Conservation (phyloP, 345 rosid genomes). For the Sapria himalayana region DNA sequence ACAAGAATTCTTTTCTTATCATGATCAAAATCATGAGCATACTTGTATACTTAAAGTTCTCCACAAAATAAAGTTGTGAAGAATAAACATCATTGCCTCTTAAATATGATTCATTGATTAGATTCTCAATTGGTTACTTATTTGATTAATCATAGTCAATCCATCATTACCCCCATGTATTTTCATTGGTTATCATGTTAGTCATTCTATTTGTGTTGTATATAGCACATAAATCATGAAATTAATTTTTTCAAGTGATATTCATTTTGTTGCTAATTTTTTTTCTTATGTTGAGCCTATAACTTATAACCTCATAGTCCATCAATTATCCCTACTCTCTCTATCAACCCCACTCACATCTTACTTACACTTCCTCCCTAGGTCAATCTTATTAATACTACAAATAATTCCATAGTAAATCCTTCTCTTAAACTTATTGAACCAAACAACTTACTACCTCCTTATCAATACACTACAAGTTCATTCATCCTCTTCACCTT, state of each 20-base stretch:
- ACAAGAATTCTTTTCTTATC: neutral
- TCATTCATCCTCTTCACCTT: neutral
- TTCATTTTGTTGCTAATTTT: neutral
- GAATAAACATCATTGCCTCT: neutral
- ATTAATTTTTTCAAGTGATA: neutral
- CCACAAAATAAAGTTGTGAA: neutral
- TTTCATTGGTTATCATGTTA: neutral
- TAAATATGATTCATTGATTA: neutral
- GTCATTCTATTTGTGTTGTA: neutral
- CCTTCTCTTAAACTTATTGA: neutral
- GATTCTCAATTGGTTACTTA: neutral
- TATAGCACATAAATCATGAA: neutral
- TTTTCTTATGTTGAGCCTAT: neutral
- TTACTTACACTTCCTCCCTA: neutral
- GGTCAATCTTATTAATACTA: neutral
- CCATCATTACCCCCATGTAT: neutral
- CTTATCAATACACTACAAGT: neutral
- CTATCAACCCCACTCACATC: neutral
- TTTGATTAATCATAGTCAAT: neutral
- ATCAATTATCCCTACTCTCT: neutral
- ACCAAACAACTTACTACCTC: too few relatives aligned
- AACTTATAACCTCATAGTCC: neutral
- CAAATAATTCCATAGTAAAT: neutral
- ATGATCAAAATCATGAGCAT: neutral
- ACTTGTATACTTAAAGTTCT: too few relatives aligned